Percentiles rank a stretch among this genome's conserved stretches.
Conservation (phyloP, 108 stramenopile species). For the Nitzschia putrida region DNA sequence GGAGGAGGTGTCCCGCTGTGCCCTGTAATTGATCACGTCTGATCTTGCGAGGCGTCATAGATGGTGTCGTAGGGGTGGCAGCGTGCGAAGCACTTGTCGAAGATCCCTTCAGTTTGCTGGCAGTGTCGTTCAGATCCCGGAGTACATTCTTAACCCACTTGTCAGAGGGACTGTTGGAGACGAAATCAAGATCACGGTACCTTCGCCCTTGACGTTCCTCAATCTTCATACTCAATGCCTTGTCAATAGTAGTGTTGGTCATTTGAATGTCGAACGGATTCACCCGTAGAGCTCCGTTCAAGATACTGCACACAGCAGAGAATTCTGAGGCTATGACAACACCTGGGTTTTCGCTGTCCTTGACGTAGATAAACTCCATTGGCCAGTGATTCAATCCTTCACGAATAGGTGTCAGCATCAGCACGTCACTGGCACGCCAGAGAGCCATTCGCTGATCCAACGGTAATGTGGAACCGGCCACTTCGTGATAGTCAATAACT, state of each 20-base stretch:
- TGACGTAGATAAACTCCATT: conserved; percentile 94
- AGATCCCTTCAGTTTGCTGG: not conserved
- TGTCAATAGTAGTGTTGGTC: conserved; percentile 88
- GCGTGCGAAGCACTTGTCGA: conserved; percentile 16
- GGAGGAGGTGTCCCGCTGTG: conserved; percentile 67
- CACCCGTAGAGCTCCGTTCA: conserved; percentile 96
- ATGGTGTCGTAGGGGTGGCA: conserved; percentile 32
- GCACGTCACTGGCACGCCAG: conserved; percentile 83
- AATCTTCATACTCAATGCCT: conserved; percentile 86
- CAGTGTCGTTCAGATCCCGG: conserved; percentile 77
- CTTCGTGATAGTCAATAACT: conserved; percentile 92
- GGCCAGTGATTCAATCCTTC: conserved; percentile 97
- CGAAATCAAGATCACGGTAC: conserved; percentile 95
- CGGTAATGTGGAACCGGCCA: conserved; percentile 65
- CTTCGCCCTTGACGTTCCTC: conserved; percentile 87
- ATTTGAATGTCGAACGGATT: conserved; percentile 95
- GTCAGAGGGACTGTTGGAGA: conserved; percentile 90
- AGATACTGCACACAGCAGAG: conserved; percentile 91
- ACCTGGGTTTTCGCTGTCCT: conserved; percentile 77
- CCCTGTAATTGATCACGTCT: conserved; percentile 38
- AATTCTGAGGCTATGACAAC: conserved; percentile 98
- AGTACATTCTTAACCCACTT: conserved; percentile 96
- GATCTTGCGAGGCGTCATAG: conserved; percentile 22
- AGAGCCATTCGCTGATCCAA: conserved; percentile 88
- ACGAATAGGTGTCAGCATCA: conserved; percentile 89